Conservation (phyloP, 768 basidiomycete species). For the Lepiota venenata region DNA sequence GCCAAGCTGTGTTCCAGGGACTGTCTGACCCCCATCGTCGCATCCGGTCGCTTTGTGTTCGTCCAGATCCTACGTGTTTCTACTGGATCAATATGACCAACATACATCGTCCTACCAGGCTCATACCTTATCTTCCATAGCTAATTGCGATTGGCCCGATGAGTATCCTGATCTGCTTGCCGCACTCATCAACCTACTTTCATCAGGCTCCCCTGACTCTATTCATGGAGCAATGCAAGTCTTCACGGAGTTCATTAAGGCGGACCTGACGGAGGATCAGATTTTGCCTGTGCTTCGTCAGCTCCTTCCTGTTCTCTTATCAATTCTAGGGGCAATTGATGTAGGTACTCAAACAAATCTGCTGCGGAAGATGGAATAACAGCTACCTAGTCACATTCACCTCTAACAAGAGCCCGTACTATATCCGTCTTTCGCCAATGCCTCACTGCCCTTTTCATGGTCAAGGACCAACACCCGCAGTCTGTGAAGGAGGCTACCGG, state of each 20-base stretch:
- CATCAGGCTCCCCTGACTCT: slow-evolving; percentile 64
- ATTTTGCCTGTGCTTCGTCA: slow-evolving; percentile 88
- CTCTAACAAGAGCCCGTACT: slow-evolving; percentile 80
- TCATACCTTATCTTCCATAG: slow-evolving; percentile 82
- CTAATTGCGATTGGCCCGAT: slow-evolving; percentile 94
- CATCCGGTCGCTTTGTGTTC: slow-evolving; percentile 79
- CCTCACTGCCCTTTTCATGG: slow-evolving; percentile 87
- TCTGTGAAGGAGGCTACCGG: slow-evolving; percentile 81
- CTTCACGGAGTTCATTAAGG: slow-evolving; percentile 90
- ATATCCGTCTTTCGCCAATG: slow-evolving; percentile 91
- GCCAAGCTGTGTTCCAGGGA: slow-evolving; percentile 73
- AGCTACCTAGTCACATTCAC: slow-evolving; percentile 54
- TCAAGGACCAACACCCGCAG: slow-evolving; percentile 88
- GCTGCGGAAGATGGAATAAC: slow-evolving; percentile 5
- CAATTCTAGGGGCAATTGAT: slow-evolving; percentile 73
- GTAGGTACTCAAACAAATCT: slow-evolving; percentile 33
- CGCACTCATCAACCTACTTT: slow-evolving; percentile 71
- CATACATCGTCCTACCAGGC: slow-evolving; percentile 48
- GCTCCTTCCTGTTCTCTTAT: slow-evolving; percentile 80
- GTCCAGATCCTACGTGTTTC: slow-evolving; percentile 22
- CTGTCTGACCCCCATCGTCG: slow-evolving; percentile 85
- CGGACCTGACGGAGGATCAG: slow-evolving; percentile 93
- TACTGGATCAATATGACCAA: not conserved
- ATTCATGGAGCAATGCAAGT: slow-evolving; percentile 98
- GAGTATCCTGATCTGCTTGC: slow-evolving; percentile 89